phyloP scores from a whole-genome alignment of 2,329 filamentous ascomycete genomes.

The Exophiala oligosperma region DNA sequence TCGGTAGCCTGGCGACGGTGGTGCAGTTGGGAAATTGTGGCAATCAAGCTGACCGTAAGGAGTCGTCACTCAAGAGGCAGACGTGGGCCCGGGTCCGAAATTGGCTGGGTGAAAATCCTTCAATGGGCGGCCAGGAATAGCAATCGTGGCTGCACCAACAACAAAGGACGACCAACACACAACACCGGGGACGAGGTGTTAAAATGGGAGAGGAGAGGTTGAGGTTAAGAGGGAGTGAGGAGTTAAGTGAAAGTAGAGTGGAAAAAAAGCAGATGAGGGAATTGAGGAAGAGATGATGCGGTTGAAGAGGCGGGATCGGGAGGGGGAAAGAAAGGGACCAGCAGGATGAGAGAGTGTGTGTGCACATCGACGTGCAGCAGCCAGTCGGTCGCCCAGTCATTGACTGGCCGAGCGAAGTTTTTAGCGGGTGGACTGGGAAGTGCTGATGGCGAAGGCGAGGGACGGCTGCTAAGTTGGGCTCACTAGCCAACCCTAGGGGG shows the following conservation, averaged over 20 bases:
- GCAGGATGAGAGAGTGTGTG: not conserved
- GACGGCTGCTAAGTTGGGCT: too few species aligned
- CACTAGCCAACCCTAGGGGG: too few species aligned
- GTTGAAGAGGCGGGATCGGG: constrained; percentile 5
- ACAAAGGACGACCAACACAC: constrained; percentile 6
- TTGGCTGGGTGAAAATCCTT: constrained; percentile 24
- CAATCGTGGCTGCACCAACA: constrained; percentile 23
- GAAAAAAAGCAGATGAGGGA: constrained; percentile 3
- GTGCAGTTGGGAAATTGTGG: constrained; percentile 29
- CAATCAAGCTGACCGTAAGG: constrained; percentile 30
- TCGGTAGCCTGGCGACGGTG: constrained; percentile 27
- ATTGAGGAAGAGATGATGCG: constrained; percentile 8
- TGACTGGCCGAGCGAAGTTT: not conserved
- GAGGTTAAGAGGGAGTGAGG: constrained; percentile 6
- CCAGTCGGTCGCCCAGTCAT: not conserved
- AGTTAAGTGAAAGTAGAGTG: not conserved
- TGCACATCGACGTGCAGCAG: not conserved
- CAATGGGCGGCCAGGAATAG: constrained; percentile 23
- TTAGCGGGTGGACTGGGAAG: constrained; percentile 1
- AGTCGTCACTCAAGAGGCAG: constrained; percentile 24
- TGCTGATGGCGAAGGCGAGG: not conserved
- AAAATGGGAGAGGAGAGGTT: constrained; percentile 4
- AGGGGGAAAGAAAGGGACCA: constrained; percentile 1
- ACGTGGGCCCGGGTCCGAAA: constrained; percentile 28
- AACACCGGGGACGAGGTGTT: constrained; percentile 9